phyloP scores from a whole-genome alignment of 2,329 filamentous ascomycete species.

The Xylaria sp. region DNA sequence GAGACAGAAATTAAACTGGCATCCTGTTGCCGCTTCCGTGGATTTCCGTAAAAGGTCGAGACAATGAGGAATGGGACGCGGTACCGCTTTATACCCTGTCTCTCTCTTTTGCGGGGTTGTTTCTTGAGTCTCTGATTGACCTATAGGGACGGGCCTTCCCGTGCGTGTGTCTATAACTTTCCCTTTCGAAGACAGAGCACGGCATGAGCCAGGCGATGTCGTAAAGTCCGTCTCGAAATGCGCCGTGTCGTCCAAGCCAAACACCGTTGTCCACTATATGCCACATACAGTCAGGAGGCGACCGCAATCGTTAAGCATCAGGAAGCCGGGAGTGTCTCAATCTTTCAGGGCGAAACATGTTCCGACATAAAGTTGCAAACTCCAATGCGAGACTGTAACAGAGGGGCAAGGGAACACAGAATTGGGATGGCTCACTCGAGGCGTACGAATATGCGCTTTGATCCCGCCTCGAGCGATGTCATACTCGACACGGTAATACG shows the following conservation, averaged over 20 bases:
- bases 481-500: constrained; percentile 81
- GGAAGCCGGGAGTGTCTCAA: too few species aligned
- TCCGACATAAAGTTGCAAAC: background rate
- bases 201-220: constrained; percentile 46
- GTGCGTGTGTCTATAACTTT: constrained; percentile 58
- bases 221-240: constrained; percentile 56
- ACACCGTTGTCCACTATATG: constrained; percentile 64
- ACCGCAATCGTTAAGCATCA: background rate
- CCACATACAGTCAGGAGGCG: background rate
- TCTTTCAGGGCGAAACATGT: background rate
- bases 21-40: constrained; percentile 74
- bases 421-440: constrained; percentile 23
- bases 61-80: constrained; percentile 77
- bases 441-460: constrained; percentile 70
- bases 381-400: background rate
- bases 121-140: constrained; percentile 61
- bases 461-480: constrained; percentile 73
- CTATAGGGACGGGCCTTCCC: constrained; percentile 54
- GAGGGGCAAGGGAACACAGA: background rate
- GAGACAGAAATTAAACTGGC: constrained; percentile 79
- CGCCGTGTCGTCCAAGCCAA: constrained; percentile 71
- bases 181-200: constrained; percentile 19
- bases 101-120: constrained; percentile 30
- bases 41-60: constrained; percentile 71
- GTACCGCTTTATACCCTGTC: constrained; percentile 50